Base-by-base conservation (phyloP, 2,329 filamentous ascomycete species). In the Knoxdaviesia proteae region DNA sequence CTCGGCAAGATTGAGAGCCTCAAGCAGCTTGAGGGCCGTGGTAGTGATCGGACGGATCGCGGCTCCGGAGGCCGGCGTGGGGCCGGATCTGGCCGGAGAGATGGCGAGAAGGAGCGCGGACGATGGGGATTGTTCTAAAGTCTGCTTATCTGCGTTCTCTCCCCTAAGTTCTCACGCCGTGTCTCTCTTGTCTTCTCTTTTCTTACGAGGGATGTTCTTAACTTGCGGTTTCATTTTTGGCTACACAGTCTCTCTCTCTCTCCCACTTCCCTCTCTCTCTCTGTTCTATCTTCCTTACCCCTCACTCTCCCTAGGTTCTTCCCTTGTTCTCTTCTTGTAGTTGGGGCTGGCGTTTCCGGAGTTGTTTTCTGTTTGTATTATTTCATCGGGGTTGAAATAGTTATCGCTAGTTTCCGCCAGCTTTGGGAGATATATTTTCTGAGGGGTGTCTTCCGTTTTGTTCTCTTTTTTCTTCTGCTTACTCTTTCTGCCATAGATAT, bases 1-100 rank as follows among this genome's bases (percentile, higher is more conserved):
- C 67, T 98, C 32, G 80, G 84, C 56, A 96, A 98, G 68, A 96
- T 98, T 74, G 87, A 96, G 57, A 80, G 83, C 45, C 61, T 98
- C 52, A 70, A 83, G 46, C 80, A 87, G 53, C 65, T 98, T 6
- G 87, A 96, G 53, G 78, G 79, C 7, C 66, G 44, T 32, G 45
- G 47, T 29, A 39, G 20, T 20, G 20, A 20, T 20, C 37, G n/a
- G 44, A 35, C 2, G 34, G 29, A 32, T 6, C 36, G 32, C 31
- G 33, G n/a, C 29, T 33, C 37, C 30, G 33, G 32, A 44, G 42
- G 40, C 20, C 30, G 44, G 36, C 42, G 44, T 29, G 47, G 45
- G n/a, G 43, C 45, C 10, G 42, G 43, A 39, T 44, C 42, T 6
- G 39, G 43, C 30, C 41, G 43, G 43, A 48, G 43, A 29, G 56